Conservation (phyloP, 2,329 filamentous ascomycete genomes). For the Neospermospora avenae region DNA sequence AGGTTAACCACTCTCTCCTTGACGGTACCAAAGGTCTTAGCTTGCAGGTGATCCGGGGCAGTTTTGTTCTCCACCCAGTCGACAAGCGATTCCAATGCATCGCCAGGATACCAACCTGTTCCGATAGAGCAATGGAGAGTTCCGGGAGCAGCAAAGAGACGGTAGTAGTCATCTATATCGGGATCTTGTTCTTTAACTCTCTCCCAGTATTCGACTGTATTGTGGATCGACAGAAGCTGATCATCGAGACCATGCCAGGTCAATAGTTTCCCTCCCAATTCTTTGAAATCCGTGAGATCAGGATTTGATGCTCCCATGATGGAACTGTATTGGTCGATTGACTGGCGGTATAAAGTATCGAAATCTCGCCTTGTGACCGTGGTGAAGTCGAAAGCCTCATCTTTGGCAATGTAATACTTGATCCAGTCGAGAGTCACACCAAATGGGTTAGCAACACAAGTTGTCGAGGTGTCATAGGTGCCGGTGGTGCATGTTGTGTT, state of each 20-base stretch:
- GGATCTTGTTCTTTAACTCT: background rate
- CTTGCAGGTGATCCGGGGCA: background rate
- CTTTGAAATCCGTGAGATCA: conserved; percentile 14
- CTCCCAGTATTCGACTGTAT: conserved; percentile 4
- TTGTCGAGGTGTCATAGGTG: background rate
- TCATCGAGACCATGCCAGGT: background rate
- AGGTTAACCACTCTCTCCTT: background rate
- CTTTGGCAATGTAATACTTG: conserved; percentile 14
- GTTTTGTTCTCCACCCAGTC: conserved; percentile 33
- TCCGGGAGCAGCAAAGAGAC: conserved; percentile 15
- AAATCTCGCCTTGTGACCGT: conserved; percentile 7
- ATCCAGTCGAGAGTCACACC: conserved; percentile 13
- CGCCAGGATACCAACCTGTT: conserved; percentile 23
- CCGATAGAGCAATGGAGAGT: conserved; percentile 8
- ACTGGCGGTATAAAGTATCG: conserved; percentile 2
- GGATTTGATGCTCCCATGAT: conserved; percentile 15
- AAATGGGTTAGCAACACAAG: background rate
- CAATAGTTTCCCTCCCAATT: conserved; percentile 16
- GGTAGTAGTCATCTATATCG: conserved; percentile 19
- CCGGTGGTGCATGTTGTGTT: background rate
- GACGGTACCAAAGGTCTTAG: background rate
- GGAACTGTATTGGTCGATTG: conserved; percentile 10
- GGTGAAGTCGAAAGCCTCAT: conserved; percentile 11
- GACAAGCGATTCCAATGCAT: conserved; percentile 29
- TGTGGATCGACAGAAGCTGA: background rate